These are phyloP conservation scores for Microbotryomycetes sp. DNA, from an alignment of 1,284 basidiomycete genomes.

Conservation along the genomic window DNA sequence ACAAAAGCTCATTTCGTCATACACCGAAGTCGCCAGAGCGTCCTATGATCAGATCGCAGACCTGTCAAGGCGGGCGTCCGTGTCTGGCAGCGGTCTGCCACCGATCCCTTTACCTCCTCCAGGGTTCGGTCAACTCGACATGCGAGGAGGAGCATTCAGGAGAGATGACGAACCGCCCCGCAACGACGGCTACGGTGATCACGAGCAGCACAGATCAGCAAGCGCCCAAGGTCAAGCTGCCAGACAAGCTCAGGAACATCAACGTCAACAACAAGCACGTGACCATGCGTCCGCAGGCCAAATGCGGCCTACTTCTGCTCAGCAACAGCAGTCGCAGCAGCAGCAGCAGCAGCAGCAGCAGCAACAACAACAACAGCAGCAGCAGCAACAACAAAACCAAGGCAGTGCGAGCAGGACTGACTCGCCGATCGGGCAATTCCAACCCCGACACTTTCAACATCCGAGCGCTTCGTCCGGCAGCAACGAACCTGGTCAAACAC, in stretches of 20 bases:
- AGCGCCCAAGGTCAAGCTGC: no score
- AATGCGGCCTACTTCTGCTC: no score
- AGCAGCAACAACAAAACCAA: no score
- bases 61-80: slow-evolving; percentile 53
- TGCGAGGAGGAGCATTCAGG: slow-evolving; percentile 4
- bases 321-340: slow-evolving; percentile 8
- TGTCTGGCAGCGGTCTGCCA: slow-evolving; percentile 16
- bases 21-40: slow-evolving; percentile 55
- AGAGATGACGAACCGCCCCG: no score
- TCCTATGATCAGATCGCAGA: slow-evolving; percentile 65
- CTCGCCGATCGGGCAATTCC: slow-evolving; percentile 13
- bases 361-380: slow-evolving; percentile 17
- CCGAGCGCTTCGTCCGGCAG: background rate
- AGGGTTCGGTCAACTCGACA: slow-evolving; percentile 23
- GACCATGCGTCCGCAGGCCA: no score
- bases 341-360: background rate
- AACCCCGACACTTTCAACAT: slow-evolving; percentile 2
- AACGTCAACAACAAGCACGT: background rate
- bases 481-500: no score
- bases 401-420: no score
- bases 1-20: slow-evolving; percentile 53
- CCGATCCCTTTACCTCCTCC: slow-evolving; percentile 22
- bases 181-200: no score
- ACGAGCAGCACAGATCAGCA: no score
- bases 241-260: no score